Conservation (phyloP, 768 basidiomycete genomes). For the Mycena epipterygia region DNA sequence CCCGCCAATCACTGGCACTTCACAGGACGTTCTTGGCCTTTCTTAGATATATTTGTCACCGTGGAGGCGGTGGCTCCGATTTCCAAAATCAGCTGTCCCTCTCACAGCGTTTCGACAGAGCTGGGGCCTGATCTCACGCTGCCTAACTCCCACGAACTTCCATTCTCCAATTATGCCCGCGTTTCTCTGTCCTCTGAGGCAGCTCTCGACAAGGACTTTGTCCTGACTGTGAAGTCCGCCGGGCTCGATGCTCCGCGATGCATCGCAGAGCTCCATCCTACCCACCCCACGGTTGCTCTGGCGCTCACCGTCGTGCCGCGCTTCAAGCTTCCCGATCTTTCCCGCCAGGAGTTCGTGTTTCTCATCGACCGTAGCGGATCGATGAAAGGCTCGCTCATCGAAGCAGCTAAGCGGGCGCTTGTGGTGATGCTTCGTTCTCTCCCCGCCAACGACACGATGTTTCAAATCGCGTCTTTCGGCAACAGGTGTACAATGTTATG, state of each 20-base stretch:
- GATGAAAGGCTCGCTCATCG: conserved; percentile 50
- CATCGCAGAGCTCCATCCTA: conserved; percentile 21
- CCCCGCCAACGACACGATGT: conserved; percentile 46
- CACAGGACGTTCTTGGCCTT: background rate
- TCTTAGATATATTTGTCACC: conserved; percentile 19
- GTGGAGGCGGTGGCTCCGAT: conserved; percentile 32
- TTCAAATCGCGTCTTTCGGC: conserved; percentile 63
- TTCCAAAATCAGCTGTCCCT: conserved; percentile 18
- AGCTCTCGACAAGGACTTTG: conserved; percentile 57
- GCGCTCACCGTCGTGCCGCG: conserved; percentile 58
- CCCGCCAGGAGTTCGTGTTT: conserved; percentile 60
- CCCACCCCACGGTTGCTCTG: conserved; percentile 46
- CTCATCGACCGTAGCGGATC: conserved; percentile 62
- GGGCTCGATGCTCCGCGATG: conserved; percentile 28
- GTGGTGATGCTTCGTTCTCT: conserved; percentile 55
- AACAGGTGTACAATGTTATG: conserved; percentile 41
- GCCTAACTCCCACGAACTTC: conserved; percentile 24
- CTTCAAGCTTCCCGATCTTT: conserved; percentile 48
- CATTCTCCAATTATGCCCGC: conserved; percentile 24
- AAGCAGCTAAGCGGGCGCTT: conserved; percentile 53
- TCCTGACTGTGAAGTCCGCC: conserved; percentile 54
- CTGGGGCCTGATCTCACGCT: conserved; percentile 33
- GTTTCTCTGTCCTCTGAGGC: conserved; percentile 26
- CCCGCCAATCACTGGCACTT: conserved; percentile 3
- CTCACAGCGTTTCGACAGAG: conserved; percentile 32